Evolutionary conservation across 371 early-diverging fungal genomes (phyloP).

Genomic region (Mucor velutinosus): DNA sequence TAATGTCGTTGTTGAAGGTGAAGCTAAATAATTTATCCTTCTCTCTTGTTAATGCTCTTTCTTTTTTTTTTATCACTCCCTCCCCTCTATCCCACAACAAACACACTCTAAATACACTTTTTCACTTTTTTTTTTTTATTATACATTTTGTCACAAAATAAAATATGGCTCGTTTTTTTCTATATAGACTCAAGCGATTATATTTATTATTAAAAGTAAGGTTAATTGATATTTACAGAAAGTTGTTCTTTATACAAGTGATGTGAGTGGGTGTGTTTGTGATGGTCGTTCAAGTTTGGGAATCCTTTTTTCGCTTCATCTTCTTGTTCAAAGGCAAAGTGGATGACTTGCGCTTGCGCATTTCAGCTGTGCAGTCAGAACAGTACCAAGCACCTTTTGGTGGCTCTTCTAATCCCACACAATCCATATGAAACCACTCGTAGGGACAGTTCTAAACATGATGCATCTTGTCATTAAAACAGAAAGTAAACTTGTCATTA

Average conservation of each 20-base stretch:
- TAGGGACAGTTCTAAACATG: conserved; percentile 58
- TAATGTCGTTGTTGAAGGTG: conserved; percentile 40
- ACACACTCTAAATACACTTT: not conserved
- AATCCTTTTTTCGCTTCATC: conserved; percentile 23
- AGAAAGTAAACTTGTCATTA: conserved; percentile 1
- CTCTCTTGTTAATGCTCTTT: not conserved
- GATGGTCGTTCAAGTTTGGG: conserved; percentile 4
- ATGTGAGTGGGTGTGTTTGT: not conserved
- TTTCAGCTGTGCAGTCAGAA: conserved; percentile 65
- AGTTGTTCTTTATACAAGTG: not conserved
- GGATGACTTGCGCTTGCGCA: conserved; percentile 36
- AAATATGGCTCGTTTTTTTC: conserved; percentile 1
- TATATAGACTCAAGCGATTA: not conserved
- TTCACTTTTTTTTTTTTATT: not conserved
- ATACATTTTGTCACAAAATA: not conserved
- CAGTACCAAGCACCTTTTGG: conserved; percentile 95
- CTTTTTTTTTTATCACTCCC: not conserved
- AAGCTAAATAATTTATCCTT: conserved; percentile 15
- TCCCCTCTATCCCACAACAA: not conserved
- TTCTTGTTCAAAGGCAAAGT: conserved; percentile 5
- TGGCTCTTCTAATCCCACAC: conserved; percentile 83
- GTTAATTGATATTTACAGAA: not conserved
- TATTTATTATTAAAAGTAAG: not conserved
- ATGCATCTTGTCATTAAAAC: not conserved
- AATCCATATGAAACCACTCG: conserved; percentile 96